Evolutionary conservation across 768 basidiomycete species (phyloP).

Genomic region (Coprinopsis strossmayeri): DNA sequence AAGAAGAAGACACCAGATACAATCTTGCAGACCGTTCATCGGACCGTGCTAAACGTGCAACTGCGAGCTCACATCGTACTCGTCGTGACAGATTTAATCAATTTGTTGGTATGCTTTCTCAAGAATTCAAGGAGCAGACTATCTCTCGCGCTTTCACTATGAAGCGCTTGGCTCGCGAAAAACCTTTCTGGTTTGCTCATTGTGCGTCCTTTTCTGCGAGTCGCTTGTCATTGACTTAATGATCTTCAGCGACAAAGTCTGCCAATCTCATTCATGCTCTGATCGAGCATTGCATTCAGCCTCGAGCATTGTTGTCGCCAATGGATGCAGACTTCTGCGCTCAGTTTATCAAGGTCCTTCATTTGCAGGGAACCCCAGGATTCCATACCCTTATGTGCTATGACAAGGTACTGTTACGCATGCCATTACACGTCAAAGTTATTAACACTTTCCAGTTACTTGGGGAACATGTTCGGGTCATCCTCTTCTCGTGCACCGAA

Average conservation of each 20-base stretch:
- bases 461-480: slow-evolving; percentile 73
- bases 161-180: slow-evolving; percentile 72
- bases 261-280: slow-evolving; percentile 50
- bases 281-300: slow-evolving; percentile 89
- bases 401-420: slow-evolving; percentile 51
- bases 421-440: neutral
- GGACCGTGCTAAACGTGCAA: slow-evolving; percentile 52
- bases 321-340: slow-evolving; percentile 96
- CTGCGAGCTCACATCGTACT: slow-evolving; percentile 50
- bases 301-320: slow-evolving; percentile 87
- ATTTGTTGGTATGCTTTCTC: slow-evolving; percentile 51
- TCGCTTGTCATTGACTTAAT: neutral
- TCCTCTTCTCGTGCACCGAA: slow-evolving; percentile 92
- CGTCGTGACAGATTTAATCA: slow-evolving; percentile 60
- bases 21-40: slow-evolving; percentile 65
- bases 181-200: slow-evolving; percentile 77
- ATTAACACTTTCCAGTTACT: slow-evolving; percentile 52
- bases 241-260: slow-evolving; percentile 35
- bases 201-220: slow-evolving; percentile 24
- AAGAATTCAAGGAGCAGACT: slow-evolving; percentile 74
- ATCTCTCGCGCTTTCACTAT: slow-evolving; percentile 66
- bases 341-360: slow-evolving; percentile 83
- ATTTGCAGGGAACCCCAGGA: slow-evolving; percentile 80
- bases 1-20: slow-evolving; percentile 61
- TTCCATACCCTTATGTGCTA: slow-evolving; percentile 86